A percentile compares a stretch with the other conserved stretches of the same genome.
These are phyloP conservation scores for Fusarium mangiferae DNA, from an alignment of 2,329 filamentous ascomycete species.

Conservation along the genomic window DNA sequence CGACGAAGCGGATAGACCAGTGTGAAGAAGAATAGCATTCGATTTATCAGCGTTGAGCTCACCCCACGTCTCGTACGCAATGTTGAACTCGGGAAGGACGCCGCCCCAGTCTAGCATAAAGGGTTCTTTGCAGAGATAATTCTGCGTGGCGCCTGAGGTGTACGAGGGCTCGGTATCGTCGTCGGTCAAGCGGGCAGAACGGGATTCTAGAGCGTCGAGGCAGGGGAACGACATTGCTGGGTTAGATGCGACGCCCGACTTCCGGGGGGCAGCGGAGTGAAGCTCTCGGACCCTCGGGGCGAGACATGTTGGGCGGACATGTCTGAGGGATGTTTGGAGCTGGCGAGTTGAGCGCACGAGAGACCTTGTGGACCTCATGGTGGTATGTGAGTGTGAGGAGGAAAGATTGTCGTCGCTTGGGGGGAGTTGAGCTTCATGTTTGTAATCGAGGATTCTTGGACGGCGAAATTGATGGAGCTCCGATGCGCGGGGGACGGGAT, in stretches of 20 bases:
- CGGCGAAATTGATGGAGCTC: slow-evolving; percentile 25
- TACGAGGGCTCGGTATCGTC: slow-evolving; percentile 91
- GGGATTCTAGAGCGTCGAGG: slow-evolving; percentile 83
- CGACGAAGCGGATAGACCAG: slow-evolving; percentile 94
- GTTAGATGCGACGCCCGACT: slow-evolving; percentile 68
- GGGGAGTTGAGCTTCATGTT: slow-evolving; percentile 34
- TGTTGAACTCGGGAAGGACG: slow-evolving; percentile 84
- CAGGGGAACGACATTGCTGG: slow-evolving; percentile 91
- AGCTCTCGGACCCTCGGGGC: slow-evolving; percentile 31
- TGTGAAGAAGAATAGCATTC: slow-evolving; percentile 93
- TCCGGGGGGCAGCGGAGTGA: slow-evolving; percentile 33
- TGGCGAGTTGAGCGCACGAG: slow-evolving; percentile 35
- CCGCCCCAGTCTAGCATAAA: slow-evolving; percentile 95
- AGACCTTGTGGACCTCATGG: slow-evolving; percentile 40
- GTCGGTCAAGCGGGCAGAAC: slow-evolving; percentile 77
- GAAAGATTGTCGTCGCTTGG: not conserved
- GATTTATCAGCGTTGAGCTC: slow-evolving; percentile 79
- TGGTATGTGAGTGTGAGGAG: not conserved
- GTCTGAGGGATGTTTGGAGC: slow-evolving; percentile 14
- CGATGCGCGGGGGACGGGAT: slow-evolving; percentile 34
- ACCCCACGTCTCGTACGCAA: slow-evolving; percentile 96
- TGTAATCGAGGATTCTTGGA: slow-evolving; percentile 35
- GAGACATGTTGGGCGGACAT: slow-evolving; percentile 6
- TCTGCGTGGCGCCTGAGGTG: slow-evolving; percentile 85
- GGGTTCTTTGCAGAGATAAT: slow-evolving; percentile 77